Conservation (phyloP, 2,329 filamentous ascomycete species). For the Aspergillus pseudonomiae region DNA sequence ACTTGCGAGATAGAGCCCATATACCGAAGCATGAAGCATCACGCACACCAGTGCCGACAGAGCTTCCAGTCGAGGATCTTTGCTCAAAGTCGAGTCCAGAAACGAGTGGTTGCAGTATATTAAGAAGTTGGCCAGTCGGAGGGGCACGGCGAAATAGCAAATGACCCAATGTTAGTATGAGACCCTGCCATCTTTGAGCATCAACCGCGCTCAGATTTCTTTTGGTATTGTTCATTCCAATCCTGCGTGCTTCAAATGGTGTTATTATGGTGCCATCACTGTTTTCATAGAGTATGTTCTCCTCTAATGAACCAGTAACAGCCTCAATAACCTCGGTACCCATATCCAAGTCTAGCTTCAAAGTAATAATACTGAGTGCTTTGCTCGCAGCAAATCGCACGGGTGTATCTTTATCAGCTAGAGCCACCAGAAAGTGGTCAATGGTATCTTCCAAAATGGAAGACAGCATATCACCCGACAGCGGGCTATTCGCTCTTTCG, state of each 20-base stretch:
- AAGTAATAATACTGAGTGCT: constrained; percentile 80
- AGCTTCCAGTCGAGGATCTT: constrained; percentile 79
- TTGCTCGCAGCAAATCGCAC: constrained; percentile 92
- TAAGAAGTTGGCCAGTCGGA: constrained; percentile 68
- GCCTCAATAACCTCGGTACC: constrained; percentile 85
- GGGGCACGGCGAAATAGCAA: constrained; percentile 83
- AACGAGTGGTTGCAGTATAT: constrained; percentile 76
- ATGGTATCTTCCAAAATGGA: constrained; percentile 78
- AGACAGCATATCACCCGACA: constrained; percentile 38
- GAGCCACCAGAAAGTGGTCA: constrained; percentile 73
- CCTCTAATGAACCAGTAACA: constrained; percentile 69
- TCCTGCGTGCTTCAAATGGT: constrained; percentile 34
- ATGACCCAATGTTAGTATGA: constrained; percentile 85
- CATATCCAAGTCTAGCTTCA: constrained; percentile 79
- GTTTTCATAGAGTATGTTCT: constrained; percentile 63
- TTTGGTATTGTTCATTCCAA: constrained; percentile 45
- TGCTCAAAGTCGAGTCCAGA: constrained; percentile 87
- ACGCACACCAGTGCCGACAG: constrained; percentile 84
- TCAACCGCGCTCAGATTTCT: constrained; percentile 73
- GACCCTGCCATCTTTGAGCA: constrained; percentile 85
- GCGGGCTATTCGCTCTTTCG: constrained; percentile 32
- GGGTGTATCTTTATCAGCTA: constrained; percentile 87
- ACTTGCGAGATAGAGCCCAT: constrained; percentile 88
- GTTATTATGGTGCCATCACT: constrained; percentile 45
- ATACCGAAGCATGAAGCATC: constrained; percentile 96